A percentile compares a stretch with the other conserved stretches of the same genome.
Conservation (phyloP, 306 rosid genomes). For the Phaseolus lunatus region DNA sequence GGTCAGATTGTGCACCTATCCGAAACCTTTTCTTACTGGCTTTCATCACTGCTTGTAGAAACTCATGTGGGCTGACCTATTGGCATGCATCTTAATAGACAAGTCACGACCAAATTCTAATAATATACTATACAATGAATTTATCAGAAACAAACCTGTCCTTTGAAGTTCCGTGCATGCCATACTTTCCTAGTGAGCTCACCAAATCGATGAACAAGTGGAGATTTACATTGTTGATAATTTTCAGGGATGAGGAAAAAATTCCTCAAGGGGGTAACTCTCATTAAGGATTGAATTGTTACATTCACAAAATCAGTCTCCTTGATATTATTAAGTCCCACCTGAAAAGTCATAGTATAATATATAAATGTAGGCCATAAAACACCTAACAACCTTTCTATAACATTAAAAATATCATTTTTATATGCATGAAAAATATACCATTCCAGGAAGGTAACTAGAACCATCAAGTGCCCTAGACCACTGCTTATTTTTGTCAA, state of each 20-base stretch:
- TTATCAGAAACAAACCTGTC: constrained; percentile 74
- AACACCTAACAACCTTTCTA: constrained; percentile 17
- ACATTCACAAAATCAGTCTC: constrained; percentile 99
- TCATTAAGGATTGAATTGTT: constrained; percentile 93
- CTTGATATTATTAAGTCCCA: constrained; percentile 95
- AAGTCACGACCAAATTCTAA: constrained; percentile 20
- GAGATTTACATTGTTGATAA: constrained; percentile 83
- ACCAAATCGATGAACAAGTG: constrained; percentile 94
- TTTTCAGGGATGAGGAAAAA: constrained; percentile 92
- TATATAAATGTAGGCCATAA: constrained; percentile 37
- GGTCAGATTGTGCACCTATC: constrained; percentile 91
- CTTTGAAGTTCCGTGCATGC: constrained; percentile 96
- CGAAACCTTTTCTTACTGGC: constrained; percentile 91
- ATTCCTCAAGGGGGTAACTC: constrained; percentile 92
- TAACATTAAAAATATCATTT: constrained; percentile 18
- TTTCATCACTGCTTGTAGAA: constrained; percentile 98
- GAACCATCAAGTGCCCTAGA: constrained; percentile 98
- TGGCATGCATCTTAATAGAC: constrained; percentile 39
- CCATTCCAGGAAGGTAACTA: constrained; percentile 99
- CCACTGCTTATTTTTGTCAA: constrained; percentile 96
- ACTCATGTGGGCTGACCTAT: constrained; percentile 97
- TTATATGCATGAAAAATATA: constrained; percentile 47
- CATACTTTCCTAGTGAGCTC: constrained; percentile 98
- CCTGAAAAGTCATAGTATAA: constrained; percentile 53
- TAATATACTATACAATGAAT: constrained; percentile 9